phyloP scores from a whole-genome alignment of 441 rosid genomes.

The Arabidopsis hybrid region DNA sequence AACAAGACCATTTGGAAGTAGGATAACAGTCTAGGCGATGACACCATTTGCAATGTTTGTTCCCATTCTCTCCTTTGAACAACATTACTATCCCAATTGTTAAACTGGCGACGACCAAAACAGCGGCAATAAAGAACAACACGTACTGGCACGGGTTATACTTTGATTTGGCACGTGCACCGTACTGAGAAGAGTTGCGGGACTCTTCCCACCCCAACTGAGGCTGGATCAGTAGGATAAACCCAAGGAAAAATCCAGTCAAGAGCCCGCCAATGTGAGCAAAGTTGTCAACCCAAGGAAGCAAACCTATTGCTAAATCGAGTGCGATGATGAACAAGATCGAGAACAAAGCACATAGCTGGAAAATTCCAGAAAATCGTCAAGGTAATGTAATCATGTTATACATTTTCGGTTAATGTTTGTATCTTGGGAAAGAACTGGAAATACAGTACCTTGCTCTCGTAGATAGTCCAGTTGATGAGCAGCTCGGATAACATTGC shows the following conservation, averaged over 20 bases:
- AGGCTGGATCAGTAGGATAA: slow-evolving; percentile 74
- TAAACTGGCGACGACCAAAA: slow-evolving; percentile 56
- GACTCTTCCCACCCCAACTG: slow-evolving; percentile 79
- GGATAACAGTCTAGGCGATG: slow-evolving; percentile 76
- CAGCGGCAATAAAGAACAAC: slow-evolving; percentile 50
- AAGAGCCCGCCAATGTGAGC: slow-evolving; percentile 95
- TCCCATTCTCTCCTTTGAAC: slow-evolving; percentile 74
- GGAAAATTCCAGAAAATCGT: slow-evolving; percentile 1
- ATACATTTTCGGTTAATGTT: neutral
- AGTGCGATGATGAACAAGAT: slow-evolving; percentile 69
- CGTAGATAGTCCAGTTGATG: slow-evolving; percentile 90
- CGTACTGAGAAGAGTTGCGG: slow-evolving; percentile 50
- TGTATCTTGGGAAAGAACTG: neutral
- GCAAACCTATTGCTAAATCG: slow-evolving; percentile 81
- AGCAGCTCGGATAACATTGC: slow-evolving; percentile 95
- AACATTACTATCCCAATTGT: slow-evolving; percentile 70
- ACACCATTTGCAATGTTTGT: slow-evolving; percentile 85
- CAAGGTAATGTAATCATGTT: neutral
- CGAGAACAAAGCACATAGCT: slow-evolving; percentile 77
- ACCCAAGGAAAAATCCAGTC: slow-evolving; percentile 84
- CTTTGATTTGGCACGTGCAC: slow-evolving; percentile 57
- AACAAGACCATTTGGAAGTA: slow-evolving; percentile 85
- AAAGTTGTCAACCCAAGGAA: slow-evolving; percentile 96
- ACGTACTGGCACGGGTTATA: slow-evolving; percentile 71
- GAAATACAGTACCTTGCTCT: slow-evolving; percentile 61